A percentile compares a stretch with the other conserved stretches of the same genome.
Conservation (phyloP, 495 filamentous ascomycete species). For the Daldinia decipiens region DNA sequence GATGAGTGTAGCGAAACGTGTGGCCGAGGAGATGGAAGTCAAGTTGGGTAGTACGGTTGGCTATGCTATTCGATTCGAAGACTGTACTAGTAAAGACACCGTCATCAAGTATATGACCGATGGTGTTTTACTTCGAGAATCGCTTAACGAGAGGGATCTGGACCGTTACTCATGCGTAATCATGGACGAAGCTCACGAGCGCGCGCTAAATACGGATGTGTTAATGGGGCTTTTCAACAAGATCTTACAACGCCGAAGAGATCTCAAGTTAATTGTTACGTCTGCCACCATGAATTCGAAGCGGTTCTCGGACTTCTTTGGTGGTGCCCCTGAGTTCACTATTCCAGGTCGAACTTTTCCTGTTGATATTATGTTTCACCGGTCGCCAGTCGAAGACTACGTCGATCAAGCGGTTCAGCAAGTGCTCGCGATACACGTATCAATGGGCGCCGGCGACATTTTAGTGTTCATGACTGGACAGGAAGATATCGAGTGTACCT, state of each 20-base stretch:
- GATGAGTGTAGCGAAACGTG: constrained; percentile 99
- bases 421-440: constrained; percentile 95
- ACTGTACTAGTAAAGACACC: constrained; percentile 94
- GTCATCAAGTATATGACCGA: constrained; percentile 99
- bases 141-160: constrained; percentile 87
- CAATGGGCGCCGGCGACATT: constrained; percentile 90
- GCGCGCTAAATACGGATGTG: constrained; percentile 96
- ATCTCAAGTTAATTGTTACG: constrained; percentile 96
- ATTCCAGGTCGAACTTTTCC: constrained; percentile 98
- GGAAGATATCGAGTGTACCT: constrained; percentile 98
- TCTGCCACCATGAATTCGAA: constrained; percentile 99
- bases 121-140: constrained; percentile 93
- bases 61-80: constrained; percentile 98
- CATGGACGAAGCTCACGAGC: constrained; percentile 99
- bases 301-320: constrained; percentile 94
- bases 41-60: constrained; percentile 87
- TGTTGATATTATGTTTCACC: constrained; percentile 94
- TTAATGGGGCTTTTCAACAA: constrained; percentile 98
- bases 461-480: constrained; percentile 99
- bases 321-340: constrained; percentile 96
- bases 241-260: constrained; percentile 86
- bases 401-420: constrained; percentile 98
- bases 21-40: constrained; percentile 99
- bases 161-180: constrained; percentile 99
- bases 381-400: constrained; percentile 96